Percentiles rank a stretch among this genome's conserved stretches.
Evolutionary conservation across 345 rosid genomes (phyloP).

Genomic region (Eucalyptus lansdowneana): DNA sequence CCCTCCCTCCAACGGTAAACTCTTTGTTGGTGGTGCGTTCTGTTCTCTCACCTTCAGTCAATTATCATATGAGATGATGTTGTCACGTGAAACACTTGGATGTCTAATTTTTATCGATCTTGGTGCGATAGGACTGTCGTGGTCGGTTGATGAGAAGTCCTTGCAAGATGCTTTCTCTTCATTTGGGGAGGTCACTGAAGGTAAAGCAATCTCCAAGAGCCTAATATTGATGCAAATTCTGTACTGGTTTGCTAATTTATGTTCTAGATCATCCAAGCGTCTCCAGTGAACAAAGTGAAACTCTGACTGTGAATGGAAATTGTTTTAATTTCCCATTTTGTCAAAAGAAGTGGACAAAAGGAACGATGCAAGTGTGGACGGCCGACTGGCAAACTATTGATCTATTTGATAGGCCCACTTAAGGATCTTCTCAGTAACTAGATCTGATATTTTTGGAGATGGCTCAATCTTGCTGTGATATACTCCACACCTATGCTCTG

Average conservation of each 20-base stretch:
- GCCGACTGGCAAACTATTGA: neutral
- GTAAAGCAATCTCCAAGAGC: constrained; percentile 3
- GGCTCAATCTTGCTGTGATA: neutral
- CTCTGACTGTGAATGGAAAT: neutral
- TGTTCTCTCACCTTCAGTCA: neutral
- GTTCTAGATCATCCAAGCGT: neutral
- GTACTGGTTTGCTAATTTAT: neutral
- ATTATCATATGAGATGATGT: neutral
- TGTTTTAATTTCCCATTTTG: neutral
- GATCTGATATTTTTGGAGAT: neutral
- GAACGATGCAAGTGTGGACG: neutral
- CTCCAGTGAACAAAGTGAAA: neutral
- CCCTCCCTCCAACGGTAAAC: constrained; percentile 34
- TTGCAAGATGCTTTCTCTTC: constrained; percentile 71
- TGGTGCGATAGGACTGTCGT: constrained; percentile 47
- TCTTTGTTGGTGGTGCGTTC: constrained; percentile 48
- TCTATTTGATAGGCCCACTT: neutral
- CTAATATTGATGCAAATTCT: neutral
- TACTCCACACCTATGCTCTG: neutral
- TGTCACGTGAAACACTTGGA: neutral
- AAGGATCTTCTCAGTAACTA: neutral
- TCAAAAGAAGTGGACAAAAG: neutral
- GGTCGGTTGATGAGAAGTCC: constrained; percentile 73
- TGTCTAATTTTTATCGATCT: neutral
- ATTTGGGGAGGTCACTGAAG: constrained; percentile 58